Evolutionary conservation across 345 rosid genomes (phyloP), one percentile per base, ranked within the genome.

Genomic region (Hirschfeldia incana): DNA sequence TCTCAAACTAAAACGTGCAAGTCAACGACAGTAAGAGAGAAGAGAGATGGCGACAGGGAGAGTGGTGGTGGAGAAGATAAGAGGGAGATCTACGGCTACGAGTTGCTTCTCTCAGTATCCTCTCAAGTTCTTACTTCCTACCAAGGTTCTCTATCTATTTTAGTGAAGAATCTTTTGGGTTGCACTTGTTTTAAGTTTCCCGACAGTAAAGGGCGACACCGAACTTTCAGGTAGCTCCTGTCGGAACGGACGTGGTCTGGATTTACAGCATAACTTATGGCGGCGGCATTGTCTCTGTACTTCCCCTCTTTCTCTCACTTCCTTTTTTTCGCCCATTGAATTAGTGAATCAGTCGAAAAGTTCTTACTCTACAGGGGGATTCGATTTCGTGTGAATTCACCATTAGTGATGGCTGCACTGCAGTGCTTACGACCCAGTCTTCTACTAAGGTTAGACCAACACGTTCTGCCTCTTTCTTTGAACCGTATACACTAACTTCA

Each of bases 271-370:
- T 95, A 83, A 88, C 93, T 64, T 95, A 90, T 78, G 99, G 99
- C 13, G 99, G 60, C 69, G 98, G 99, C 73, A 85, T 93, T 77
- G 98, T 95, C 76, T 93, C 96, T 77, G 99, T 95, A 86, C 28
- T 53, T 53, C 60, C 55, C 70, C 59, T 44, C 60, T 53, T 44
- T n/a, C 81, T 37, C 73, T 53, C 49, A 28, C 67, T 42, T 49
- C 55, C 55, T 49, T 51, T 16, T 16, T 53, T 3, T 42, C 71
- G 21, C 21, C 53, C 2, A 26, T 2, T 72, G 26, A 39, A 2
- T 76, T 64, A 64, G 9, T 27, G 34, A 6, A 11, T 39, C 7
- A 70, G 34, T 72, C 2, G 65, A 42, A 44, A 34, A 72, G 26
- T 42, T 57, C 8, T 65, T 75, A 51, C 16, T 58, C 60, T 55